Conservation (phyloP, 2,329 filamentous ascomycete species). For the Grosmannia huntii region DNA sequence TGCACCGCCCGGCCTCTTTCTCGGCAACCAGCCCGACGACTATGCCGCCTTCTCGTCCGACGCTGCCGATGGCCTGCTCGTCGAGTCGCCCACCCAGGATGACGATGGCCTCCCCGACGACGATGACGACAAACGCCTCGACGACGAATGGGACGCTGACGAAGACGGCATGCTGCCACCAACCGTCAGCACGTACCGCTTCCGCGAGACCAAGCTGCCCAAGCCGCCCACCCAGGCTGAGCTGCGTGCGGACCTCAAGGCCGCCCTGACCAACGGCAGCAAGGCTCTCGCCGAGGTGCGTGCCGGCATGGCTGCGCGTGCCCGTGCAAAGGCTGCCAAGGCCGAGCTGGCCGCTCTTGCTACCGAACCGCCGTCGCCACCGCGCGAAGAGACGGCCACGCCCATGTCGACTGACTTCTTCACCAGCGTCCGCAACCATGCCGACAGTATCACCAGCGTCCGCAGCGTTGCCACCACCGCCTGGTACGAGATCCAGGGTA, state of each 20-base stretch:
- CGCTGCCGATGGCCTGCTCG: constrained; percentile 21
- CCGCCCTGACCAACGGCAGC: constrained; percentile 55
- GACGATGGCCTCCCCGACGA: constrained; percentile 11
- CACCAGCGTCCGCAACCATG: not conserved
- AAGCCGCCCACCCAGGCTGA: constrained; percentile 74
- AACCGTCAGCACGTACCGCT: constrained; percentile 89
- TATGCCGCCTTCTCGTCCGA: not conserved
- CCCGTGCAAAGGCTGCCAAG: constrained; percentile 17
- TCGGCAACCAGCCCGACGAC: not conserved
- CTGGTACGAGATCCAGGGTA: constrained; percentile 79
- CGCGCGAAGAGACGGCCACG: constrained; percentile 7
- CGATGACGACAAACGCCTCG: constrained; percentile 17
- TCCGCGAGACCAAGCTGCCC: constrained; percentile 66
- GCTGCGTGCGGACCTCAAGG: constrained; percentile 55
- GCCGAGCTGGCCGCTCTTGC: constrained; percentile 1
- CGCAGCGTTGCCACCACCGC: constrained; percentile 23
- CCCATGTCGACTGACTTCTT: not conserved
- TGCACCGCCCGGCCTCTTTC: not conserved
- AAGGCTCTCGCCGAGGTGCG: constrained; percentile 48
- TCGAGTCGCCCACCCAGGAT: constrained; percentile 35
- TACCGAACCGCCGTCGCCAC: not conserved
- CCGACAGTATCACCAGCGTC: constrained; percentile 9
- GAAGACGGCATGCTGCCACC: constrained; percentile 80
- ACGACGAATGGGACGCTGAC: constrained; percentile 34
- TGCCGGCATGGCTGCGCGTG: constrained; percentile 16